Percentiles rank a stretch among this genome's conserved stretches.
phyloP scores from a whole-genome alignment of 331 rosid genomes.

The Rosa hybrid region DNA sequence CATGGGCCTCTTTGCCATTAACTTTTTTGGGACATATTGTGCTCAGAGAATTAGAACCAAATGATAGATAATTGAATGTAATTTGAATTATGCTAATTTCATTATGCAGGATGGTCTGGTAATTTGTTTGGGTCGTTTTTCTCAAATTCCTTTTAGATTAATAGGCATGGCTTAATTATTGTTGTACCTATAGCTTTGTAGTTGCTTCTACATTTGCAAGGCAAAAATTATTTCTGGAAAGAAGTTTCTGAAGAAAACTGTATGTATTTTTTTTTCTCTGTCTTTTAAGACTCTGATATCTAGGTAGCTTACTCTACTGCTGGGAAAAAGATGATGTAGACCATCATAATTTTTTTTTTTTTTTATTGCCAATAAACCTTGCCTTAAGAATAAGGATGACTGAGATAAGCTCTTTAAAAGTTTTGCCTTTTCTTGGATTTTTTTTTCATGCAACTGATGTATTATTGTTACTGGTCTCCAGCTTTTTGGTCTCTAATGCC shows the following conservation, averaged over 20 bases:
- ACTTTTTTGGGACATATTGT: slow-evolving; percentile 1
- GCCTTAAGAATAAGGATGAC: neutral
- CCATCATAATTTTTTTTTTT: neutral
- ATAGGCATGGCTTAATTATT: slow-evolving; percentile 13
- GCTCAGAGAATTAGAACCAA: slow-evolving; percentile 6
- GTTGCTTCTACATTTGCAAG: neutral
- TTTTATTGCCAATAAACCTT: neutral
- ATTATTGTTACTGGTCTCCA: no score
- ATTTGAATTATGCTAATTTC: slow-evolving; percentile 25
- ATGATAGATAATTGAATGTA: slow-evolving; percentile 12
- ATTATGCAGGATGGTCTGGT: slow-evolving; percentile 77
- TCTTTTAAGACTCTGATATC: neutral
- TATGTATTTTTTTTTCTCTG: neutral
- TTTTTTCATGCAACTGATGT: no score
- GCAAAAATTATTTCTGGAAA: slow-evolving; percentile 14
- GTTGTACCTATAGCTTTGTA: neutral
- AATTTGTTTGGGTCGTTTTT: slow-evolving; percentile 23
- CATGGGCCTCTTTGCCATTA: slow-evolving; percentile 14
- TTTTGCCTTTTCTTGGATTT: neutral
- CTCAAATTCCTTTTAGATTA: slow-evolving; percentile 1
- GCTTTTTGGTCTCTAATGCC: no score
- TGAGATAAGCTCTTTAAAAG: neutral
- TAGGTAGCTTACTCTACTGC: neutral
- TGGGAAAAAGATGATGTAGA: neutral
- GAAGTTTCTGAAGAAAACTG: neutral